Evolutionary conservation across 164 flowering plant species (phyloP), one percentile per base, ranked within the genome.

Genomic region (Protea cynaroides): DNA sequence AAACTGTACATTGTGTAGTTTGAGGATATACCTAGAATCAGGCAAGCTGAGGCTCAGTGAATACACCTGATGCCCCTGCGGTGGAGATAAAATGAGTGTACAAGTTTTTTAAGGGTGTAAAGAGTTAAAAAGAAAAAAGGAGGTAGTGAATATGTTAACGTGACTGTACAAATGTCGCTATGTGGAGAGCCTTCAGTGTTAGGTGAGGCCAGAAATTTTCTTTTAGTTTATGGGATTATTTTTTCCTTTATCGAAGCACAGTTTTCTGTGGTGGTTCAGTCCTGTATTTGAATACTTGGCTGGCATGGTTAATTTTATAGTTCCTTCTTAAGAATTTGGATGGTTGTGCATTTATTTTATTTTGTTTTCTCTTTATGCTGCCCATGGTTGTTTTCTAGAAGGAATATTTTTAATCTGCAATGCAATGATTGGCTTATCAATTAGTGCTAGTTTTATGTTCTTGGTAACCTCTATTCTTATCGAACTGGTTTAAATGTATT

Each of bases 1-100:
- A 61, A 80, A 68, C 71, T 89, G 90, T 89, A 86, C 85, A 82
- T 83, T 84, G 75, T 80, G 77, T 83, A 81, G 84, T 82, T 79
- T 74, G 85, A 80, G 84, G 73, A 68, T 80, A 80, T 80, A 80
- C 82, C 77, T 80, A 85, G 83, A 81, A 81, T 75, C 79, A 80
- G 86, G 80, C 71, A 73, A 69, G 77, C 72, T 69, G 86, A 71
- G 88, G 87, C 78, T 80, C 84, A 80, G 79, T 75, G 70, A 63
- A 83, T 58, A 56, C 62, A 69, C 74, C 82, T 65, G 83, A 77
- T 68, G 82, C 79, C 84, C 82, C 65, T 73, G 78, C 80, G 53
- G 89, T 71, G 79, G 70, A 73, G 83, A 74, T 66, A 69, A 74
- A 57, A 49, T 74, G 75, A 65, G 63, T 71, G 81, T 82, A 84